A percentile compares a stretch with the other conserved stretches of the same genome.
Conservation (phyloP, 2,329 filamentous ascomycete genomes). For the Ceratocystis ficicola region DNA sequence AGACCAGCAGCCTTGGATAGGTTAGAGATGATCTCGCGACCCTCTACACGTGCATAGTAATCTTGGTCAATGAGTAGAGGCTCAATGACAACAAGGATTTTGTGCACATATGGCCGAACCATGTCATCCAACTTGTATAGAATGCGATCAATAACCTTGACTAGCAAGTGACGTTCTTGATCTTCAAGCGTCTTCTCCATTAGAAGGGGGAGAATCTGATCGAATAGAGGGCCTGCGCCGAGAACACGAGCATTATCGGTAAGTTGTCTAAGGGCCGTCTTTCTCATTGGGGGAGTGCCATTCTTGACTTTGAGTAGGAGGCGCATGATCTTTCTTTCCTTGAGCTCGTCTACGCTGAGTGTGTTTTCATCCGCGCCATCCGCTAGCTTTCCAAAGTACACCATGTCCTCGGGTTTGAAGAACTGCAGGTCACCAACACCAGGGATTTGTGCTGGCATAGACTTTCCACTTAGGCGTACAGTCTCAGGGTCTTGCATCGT, state of each 20-base stretch:
- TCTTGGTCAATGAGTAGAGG: slow-evolving; percentile 98
- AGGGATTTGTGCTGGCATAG: slow-evolving; percentile 87
- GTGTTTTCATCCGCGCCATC: slow-evolving; percentile 86
- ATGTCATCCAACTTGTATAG: slow-evolving; percentile 97
- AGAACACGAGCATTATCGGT: slow-evolving; percentile 97
- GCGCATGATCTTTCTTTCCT: slow-evolving; percentile 97
- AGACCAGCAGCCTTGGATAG: slow-evolving; percentile 91
- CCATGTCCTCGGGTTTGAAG: slow-evolving; percentile 97
- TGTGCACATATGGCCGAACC: slow-evolving; percentile 91
- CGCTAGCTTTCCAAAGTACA: slow-evolving; percentile 94
- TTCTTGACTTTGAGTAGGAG: slow-evolving; percentile 97
- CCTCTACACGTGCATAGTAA: slow-evolving; percentile 96
- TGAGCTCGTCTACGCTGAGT: slow-evolving; percentile 86
- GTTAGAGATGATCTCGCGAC: slow-evolving; percentile 97
- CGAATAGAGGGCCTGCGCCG: slow-evolving; percentile 85
- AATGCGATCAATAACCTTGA: slow-evolving; percentile 98
- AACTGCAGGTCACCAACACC: slow-evolving; percentile 94
- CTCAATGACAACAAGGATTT: slow-evolving; percentile 96
- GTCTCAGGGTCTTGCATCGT: slow-evolving; percentile 96
- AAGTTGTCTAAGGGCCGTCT: slow-evolving; percentile 90
- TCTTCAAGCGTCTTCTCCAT: slow-evolving; percentile 99
- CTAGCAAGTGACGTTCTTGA: slow-evolving; percentile 91
- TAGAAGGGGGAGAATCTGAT: slow-evolving; percentile 88
- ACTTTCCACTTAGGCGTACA: slow-evolving; percentile 69
- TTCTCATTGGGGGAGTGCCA: slow-evolving; percentile 94